phyloP scores from a whole-genome alignment of 306 rosid species.

The Glycine soja region DNA sequence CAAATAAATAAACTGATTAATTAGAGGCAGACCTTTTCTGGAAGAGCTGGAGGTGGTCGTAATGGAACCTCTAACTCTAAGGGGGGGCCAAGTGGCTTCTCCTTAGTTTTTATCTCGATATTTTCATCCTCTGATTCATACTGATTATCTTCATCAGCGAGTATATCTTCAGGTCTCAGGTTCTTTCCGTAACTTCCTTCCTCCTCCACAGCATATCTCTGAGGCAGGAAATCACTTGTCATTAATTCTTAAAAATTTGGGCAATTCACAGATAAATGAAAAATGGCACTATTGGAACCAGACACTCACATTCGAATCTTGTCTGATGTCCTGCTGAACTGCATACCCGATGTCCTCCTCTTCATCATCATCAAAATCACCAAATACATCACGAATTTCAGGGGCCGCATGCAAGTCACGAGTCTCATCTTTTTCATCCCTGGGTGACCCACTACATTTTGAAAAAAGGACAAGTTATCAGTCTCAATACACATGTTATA shows the following conservation, averaged over 20 bases:
- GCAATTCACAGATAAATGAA: slow-evolving; percentile 13
- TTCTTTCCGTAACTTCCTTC: slow-evolving; percentile 57
- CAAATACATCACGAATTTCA: slow-evolving; percentile 92
- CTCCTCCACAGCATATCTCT: slow-evolving; percentile 59
- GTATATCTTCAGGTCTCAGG: slow-evolving; percentile 58
- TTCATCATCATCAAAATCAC: slow-evolving; percentile 94
- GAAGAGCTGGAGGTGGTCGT: slow-evolving; percentile 78
- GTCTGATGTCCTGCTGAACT: slow-evolving; percentile 70
- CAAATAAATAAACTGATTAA: slow-evolving; percentile 24
- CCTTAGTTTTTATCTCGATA: slow-evolving; percentile 74
- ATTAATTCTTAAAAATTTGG: slow-evolving; percentile 32
- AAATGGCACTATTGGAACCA: not conserved
- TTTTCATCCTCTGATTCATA: slow-evolving; percentile 90
- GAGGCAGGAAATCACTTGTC: slow-evolving; percentile 28
- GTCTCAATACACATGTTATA: not conserved
- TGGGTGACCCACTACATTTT: slow-evolving; percentile 58
- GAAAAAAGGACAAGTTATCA: not conserved
- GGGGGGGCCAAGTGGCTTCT: slow-evolving; percentile 91
- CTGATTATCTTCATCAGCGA: slow-evolving; percentile 82
- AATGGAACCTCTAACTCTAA: slow-evolving; percentile 92
- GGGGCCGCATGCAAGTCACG: slow-evolving; percentile 63
- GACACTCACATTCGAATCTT: slow-evolving; percentile 80
- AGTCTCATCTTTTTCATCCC: slow-evolving; percentile 64
- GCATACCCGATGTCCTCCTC: slow-evolving; percentile 70
- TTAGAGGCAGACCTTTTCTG: slow-evolving; percentile 69